Evolutionary conservation across 805 yeast genomes (phyloP), one percentile per base, ranked within the genome.

Genomic region (Metschnikowia gelsemii): DNA sequence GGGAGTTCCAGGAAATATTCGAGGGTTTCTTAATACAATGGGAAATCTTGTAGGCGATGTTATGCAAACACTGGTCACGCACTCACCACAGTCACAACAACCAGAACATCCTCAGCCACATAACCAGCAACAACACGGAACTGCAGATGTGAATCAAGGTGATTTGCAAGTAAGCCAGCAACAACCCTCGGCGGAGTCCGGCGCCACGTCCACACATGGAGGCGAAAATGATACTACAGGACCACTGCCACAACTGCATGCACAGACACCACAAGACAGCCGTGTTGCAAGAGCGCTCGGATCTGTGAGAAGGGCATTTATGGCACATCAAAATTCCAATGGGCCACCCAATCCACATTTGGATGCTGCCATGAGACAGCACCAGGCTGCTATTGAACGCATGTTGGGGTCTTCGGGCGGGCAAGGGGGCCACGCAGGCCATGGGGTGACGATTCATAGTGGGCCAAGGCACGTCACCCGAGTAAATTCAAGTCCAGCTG

Each of bases 41-140:
- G 52, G 52, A 7, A 43, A 42, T 4, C 39, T 50, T 9, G 36
- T 50, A 11, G 42, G 45, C 16, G 43, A 36, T 7, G 47, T 24
- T 3, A 25, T 49, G 8, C 46, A 38, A 17, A 19, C 35, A 8
- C 29, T n/a, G 29, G 24, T 17, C 7, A 13, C 24, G 24, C 17
- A 31, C 23, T 23, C 23, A 2, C 29, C 17, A 8, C 31, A 25
- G 19, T 27, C 35, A 5, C 35, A 21, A 22, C 11, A 5, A 8
- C 29, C 29, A 26, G 17, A 21, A 5, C 12, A 13, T 26, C 31
- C 24, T n/a, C 30, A 26, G 22, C 24, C 16, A 8, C 31, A 2
- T 9, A 19, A 8, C n/a, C 23, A 7, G n/a, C 31, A n/a, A 5
- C 29, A 26, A 26, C 14, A 26, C 29, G n/a, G n/a, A n/a, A n/a